Evolutionary conservation across 371 early-diverging fungal species (phyloP).

Genomic region (Apophysomyces sp.): DNA sequence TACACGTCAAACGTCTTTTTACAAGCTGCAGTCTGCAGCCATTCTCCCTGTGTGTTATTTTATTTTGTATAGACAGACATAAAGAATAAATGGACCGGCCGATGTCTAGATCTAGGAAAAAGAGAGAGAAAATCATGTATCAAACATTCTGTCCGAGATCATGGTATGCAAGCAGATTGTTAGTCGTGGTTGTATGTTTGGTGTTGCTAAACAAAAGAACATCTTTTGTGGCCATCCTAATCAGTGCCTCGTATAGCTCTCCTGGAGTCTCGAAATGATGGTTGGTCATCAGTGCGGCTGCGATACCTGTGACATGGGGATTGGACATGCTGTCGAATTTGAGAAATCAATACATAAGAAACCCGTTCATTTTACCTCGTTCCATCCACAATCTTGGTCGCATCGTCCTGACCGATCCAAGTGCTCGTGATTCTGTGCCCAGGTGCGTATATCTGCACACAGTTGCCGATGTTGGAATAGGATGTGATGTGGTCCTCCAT

Average conservation of each 20-base stretch:
- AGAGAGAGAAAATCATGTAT: neutral
- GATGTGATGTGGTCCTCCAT: slow-evolving; percentile 43
- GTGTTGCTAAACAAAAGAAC: slow-evolving; percentile 7
- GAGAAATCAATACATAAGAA: neutral
- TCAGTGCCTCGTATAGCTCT: slow-evolving; percentile 20
- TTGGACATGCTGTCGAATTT: slow-evolving; percentile 65
- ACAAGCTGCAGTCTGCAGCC: no score
- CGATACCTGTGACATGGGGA: slow-evolving; percentile 80
- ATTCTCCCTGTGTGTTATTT: no score
- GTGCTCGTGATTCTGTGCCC: slow-evolving; percentile 45
- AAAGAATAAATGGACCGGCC: no score
- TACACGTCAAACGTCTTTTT: no score
- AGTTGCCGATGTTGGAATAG: slow-evolving; percentile 54
- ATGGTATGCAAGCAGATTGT: slow-evolving; percentile 7
- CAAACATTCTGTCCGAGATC: neutral
- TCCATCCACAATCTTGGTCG: slow-evolving; percentile 54
- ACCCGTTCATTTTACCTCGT: slow-evolving; percentile 43
- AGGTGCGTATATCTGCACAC: slow-evolving; percentile 58
- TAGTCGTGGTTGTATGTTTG: neutral
- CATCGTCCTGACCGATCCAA: slow-evolving; percentile 33
- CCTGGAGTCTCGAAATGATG: slow-evolving; percentile 10
- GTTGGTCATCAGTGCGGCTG: slow-evolving; percentile 46
- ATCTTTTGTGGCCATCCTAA: slow-evolving; percentile 12
- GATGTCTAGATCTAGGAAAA: no score
- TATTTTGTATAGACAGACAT: no score